Conservation (phyloP, 2,329 filamentous ascomycete species). For the Alternaria postmessia region DNA sequence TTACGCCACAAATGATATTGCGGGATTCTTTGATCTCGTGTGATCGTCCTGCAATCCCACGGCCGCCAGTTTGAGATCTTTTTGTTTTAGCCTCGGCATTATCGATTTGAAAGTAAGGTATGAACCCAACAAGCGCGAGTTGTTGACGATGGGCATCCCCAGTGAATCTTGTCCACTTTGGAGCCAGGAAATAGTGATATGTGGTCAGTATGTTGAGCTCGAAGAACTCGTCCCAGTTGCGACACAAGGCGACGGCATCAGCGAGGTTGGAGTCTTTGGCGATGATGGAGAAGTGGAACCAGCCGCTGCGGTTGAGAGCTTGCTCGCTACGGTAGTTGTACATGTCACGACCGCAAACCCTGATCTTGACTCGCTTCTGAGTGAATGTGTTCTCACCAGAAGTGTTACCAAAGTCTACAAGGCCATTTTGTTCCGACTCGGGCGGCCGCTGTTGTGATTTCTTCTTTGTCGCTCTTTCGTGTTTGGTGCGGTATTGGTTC, state of each 20-base stretch:
- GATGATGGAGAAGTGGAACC: conserved; percentile 61
- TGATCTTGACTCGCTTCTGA: conserved; percentile 55
- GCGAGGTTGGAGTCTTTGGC: conserved; percentile 58
- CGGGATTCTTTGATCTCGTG: conserved; percentile 49
- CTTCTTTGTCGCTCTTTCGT: conserved; percentile 41
- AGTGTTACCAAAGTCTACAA: conserved; percentile 50
- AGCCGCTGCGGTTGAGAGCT: conserved; percentile 58
- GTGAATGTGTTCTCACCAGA: conserved; percentile 44
- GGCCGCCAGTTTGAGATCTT: conserved; percentile 45
- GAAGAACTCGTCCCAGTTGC: conserved; percentile 62
- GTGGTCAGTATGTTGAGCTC: conserved; percentile 57
- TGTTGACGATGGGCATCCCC: conserved; percentile 52
- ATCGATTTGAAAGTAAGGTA: conserved; percentile 47
- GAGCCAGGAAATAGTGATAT: conserved; percentile 59
- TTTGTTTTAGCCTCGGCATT: conserved; percentile 45
- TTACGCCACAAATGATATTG: conserved; percentile 52
- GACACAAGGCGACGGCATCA: conserved; percentile 57
- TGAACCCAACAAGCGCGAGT: conserved; percentile 53
- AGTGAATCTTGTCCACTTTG: conserved; percentile 56
- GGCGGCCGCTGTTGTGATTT: conserved; percentile 13
- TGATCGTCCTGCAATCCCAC: conserved; percentile 42
- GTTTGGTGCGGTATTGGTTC: conserved; percentile 39
- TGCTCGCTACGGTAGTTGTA: conserved; percentile 61
- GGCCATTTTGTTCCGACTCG: conserved; percentile 21
- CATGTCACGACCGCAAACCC: conserved; percentile 58